Evolutionary conservation across 2,329 filamentous ascomycete genomes (phyloP).

Genomic region (Sarocladium oryzae): DNA sequence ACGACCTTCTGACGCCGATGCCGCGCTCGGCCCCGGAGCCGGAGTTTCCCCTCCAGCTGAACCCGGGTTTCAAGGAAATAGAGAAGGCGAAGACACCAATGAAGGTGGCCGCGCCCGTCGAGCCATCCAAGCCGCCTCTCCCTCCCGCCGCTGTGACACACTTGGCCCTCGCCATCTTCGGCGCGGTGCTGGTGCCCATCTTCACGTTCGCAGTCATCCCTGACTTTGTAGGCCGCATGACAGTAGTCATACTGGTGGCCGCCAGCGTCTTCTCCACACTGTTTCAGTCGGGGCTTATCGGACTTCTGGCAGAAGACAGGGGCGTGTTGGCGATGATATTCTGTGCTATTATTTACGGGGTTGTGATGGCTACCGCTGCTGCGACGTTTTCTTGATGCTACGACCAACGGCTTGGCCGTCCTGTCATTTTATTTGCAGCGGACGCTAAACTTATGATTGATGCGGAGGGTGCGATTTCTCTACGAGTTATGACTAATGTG

Average conservation of each 20-base stretch:
- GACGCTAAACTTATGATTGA: too few species aligned
- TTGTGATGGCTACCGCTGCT: slow-evolving; percentile 24
- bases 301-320: slow-evolving; percentile 13
- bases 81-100: slow-evolving; percentile 4
- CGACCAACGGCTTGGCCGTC: too few species aligned
- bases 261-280: slow-evolving; percentile 32
- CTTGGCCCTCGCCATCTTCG: slow-evolving; percentile 16
- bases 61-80: background rate
- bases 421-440: too few species aligned
- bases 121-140: background rate
- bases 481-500: too few species aligned
- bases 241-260: slow-evolving; percentile 47
- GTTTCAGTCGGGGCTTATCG: slow-evolving; percentile 19
- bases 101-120: background rate
- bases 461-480: too few species aligned
- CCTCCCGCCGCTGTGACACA: background rate
- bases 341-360: slow-evolving; percentile 26
- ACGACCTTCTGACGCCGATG: slow-evolving; percentile 19
- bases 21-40: slow-evolving; percentile 13
- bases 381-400: background rate
- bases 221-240: slow-evolving; percentile 50
- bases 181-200: slow-evolving; percentile 46
- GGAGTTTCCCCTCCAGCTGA: slow-evolving; percentile 9
- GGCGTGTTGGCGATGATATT: slow-evolving; percentile 18
- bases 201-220: slow-evolving; percentile 52